Base-by-base conservation (phyloP, 1,284 basidiomycete species). In the Malassezia furfur region DNA sequence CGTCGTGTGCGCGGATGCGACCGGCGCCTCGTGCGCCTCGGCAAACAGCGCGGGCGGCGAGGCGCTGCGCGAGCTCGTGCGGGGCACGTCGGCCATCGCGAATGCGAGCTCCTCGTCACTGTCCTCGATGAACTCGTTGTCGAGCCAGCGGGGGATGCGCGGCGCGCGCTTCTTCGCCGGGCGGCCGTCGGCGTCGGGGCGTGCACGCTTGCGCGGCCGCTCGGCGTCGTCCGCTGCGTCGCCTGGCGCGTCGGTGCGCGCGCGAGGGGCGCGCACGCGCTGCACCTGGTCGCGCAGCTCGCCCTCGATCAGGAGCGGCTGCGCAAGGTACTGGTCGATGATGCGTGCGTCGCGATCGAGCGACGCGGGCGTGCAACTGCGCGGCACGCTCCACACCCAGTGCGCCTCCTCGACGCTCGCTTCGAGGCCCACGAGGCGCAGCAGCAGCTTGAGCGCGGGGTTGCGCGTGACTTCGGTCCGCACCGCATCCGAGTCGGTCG, bases 41-140 rank as follows among this genome's bases (percentile, higher is more conserved):
- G 9, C 21, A 47, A 47, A 47, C 12, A 47, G 31, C 19, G 21
- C 12, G 15, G 11, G 31, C 11, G 45, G 45, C 10, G 45, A 32
- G 12, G 35, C 21, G 10, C 45, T 47, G 31, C 32, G 45, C 35
- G 45, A 47, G 45, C 45, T 47, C 17, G 45, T 31, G 32, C 21
- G 36, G 14, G 43, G 43, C 32, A 32, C 43, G 19, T 45, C 43
- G 8, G 15, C 48, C 47, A 61, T 46, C 10, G 62, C 64, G 34
- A 66, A 64, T 7, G 62, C 66, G 25, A 65, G 60, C 44, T 70
- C 70, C 47, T 69, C 70, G 54, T 72, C 68, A 37, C 66, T 68
- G 54, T 72, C 67, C 32, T 70, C 63, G 56, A 70, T 70, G 22
- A 63, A 65, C 48, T 70, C 68, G 43, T 67, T 59, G 41, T 60